Evolutionary conservation across 2,329 filamentous ascomycete genomes (phyloP), one percentile per base, ranked within the genome.

Genomic region (Fusarium stilboides): DNA sequence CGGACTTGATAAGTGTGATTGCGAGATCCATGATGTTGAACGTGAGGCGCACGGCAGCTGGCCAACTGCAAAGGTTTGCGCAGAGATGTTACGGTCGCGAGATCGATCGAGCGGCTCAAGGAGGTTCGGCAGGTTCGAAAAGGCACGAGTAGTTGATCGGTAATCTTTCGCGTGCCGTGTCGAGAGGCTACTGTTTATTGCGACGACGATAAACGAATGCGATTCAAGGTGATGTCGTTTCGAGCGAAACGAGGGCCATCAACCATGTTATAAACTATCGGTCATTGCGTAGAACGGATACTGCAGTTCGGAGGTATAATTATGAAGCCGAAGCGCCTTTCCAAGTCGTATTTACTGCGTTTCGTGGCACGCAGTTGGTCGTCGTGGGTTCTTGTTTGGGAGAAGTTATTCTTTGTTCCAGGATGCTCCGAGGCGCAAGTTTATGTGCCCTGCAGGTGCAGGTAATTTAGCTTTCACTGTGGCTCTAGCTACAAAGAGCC

Each of bases 1-100:
- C 92, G 55, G 91, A 96, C 80, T 94, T 93, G 75, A 98, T 89
- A 70, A 98, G 89, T 40, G 91, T 91, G 78, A 94, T 84, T n/a
- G 86, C 85, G 63, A 87, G 79, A 78, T 87, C 85, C 84, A 87
- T 85, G 53, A 46, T 69, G 72, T 26, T 40, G 44, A 51, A 53
- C 20, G 43, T 37, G 40, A 40, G 54, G 42, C 51, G 39, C 44
- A 64, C 28, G 24, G 46, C 14, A 5, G 36, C 28, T 40, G 36
- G 24, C 31, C 22, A 53, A 26, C 22, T 43, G 19, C 31, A 46
- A 50, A 49, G 26, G 24, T 44, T 53, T 44, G 42, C 31, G 39
- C 43, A 19, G 26, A 50, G 20, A 45, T 36, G 19, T 40, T 15
- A 22, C 28, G 28, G 17, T 55, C 40, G 45, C 31, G 45, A 17